Evolutionary conservation across 148 eudicot species (phyloP), one percentile per base, ranked within the genome.

Genomic region (Silene conica): DNA sequence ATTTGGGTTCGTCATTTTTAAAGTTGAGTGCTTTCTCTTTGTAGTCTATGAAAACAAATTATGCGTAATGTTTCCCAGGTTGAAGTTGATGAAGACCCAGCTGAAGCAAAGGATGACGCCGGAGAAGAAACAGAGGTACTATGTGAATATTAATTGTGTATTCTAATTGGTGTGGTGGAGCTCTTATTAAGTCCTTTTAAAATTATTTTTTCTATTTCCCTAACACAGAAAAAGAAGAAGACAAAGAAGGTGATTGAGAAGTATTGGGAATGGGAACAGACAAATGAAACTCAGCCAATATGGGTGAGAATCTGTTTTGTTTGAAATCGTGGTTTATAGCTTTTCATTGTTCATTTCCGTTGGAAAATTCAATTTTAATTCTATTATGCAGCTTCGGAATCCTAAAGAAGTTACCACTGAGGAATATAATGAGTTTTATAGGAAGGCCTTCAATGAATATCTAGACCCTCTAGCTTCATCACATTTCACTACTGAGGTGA

Each of bases 211-310:
- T 12, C 58, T 61, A 10, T 75, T 50, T 50, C 14, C 61, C 31
- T 64, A 54, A 43, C 22, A 0, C 87, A 95, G 99, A 92, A 88
- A 74, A 90, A 88, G 88, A 94, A 91, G 86, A 95, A 92, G 80
- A 95, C 93, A n/a, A 95, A 95, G 86, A 95, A 78, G 55, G 93
- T 95, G 81, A 87, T 95, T 76, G 97, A 95, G 85, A 87, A 81
- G 72, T 90, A 95, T 78, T 95, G 99, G 99, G 99, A 92, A 73
- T 95, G 99, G 97, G 92, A 92, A 54, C 93, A 87, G 43, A 81
- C 87, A 50, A 95, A 95, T 80, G 99, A 95, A 88, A 95, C 99
- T 22, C 92, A 95, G 70, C 99, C 99, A 74, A 85, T 92, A 85
- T 95, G 99, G 99, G 99, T 95, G 63, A 83, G 96, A 26, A 64